Evolutionary conservation across 257 asterid genomes (phyloP), one percentile per base, ranked within the genome.

Genomic region (Penstemon davidsonii): DNA sequence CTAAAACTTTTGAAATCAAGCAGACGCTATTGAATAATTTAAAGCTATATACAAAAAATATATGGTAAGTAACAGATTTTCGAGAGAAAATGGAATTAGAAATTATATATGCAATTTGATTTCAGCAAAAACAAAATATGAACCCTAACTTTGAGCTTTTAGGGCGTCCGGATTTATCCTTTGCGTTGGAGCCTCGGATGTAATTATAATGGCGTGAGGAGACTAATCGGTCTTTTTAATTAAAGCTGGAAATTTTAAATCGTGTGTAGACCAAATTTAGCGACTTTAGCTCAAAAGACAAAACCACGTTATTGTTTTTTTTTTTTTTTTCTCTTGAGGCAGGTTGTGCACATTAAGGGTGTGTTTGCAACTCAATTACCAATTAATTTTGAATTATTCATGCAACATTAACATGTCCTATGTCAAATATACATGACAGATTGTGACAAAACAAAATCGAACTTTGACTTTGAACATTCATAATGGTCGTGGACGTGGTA

Each of bases 381-480:
- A n/a, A 7, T 7, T 1, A n/a, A 41, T 60, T 25, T 2, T 25
- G 1, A 25, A 1, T 25, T 2, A 25, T 25, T 25, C 2, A 11
- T 36, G 39, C 38, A 2, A 44, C 43, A 38, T 10, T 42, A 42
- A 25, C 33, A 25, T 25, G 33, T 68, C 47, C 57, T 51, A 5
- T 58, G 7, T 72, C 61, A 47, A 74, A 55, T 71, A 8, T 68
- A 52, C 67, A 53, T 59, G 71, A 62, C 78, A 88, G 92, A 83
- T 86, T 79, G 86, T 88, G 65, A 88, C 90, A 33, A 83, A 80
- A 67, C 78, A 73, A 67, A 71, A 83, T 67, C 84, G 60, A 60
- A 76, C 73, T 57, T 62, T 86, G 78, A 85, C 88, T 62, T 40
- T 88, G 78, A 78, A 72, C 70, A 86, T 91, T 75, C 86, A 76